Base-by-base conservation (phyloP, 2,329 filamentous ascomycete genomes). In the Penicillium sp. region DNA sequence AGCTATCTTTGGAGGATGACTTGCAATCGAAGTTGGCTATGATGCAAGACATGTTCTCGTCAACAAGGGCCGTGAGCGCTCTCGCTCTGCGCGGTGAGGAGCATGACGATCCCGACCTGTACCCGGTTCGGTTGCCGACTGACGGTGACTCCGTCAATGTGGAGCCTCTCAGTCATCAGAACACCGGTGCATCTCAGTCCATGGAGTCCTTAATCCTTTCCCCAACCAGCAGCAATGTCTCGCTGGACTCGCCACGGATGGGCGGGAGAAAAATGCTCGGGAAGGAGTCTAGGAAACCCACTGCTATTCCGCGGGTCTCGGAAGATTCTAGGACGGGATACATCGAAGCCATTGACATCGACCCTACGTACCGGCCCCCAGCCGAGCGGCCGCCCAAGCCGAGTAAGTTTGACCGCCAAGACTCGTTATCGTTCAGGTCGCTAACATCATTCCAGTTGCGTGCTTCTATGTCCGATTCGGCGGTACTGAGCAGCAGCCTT, bases 301-400 rank as follows among this genome's bases (percentile, higher is more conserved):
- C 67, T 10, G 69, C 68, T 28, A 56, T 74, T 5, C 65, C 65
- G 41, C 67, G 63, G 36, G 44, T 66, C 6, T 50, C 56, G 5
- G 57, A 51, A 16, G 62, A 64, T 22, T 48, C 51, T 13, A 55
- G 58, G 22, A 87, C 84, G 54, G 88, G 89, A 5, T 96, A 88
- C 86, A 94, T 97, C 56, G 91, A 96, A 68, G 90, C 91, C 1
- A 74, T 96, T 7, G 94, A 90, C 28, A 90, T 97, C n/a, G 94
- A 97, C 68, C 78, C 86, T 14, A 82, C 81, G 2, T 99, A 97
- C 68, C 84, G 87, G 51, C 87, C 94, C 40, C 92, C 92, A 0
- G 75, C 81, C 0, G 89, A 95, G 63, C 83, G 81, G 51, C 76
- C 80, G 8, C 77, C 84, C 18, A 95, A 90, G 69, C 83, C 85